Evolutionary conservation across 257 asterid genomes (phyloP).

Genomic region (Cordia subcordata): DNA sequence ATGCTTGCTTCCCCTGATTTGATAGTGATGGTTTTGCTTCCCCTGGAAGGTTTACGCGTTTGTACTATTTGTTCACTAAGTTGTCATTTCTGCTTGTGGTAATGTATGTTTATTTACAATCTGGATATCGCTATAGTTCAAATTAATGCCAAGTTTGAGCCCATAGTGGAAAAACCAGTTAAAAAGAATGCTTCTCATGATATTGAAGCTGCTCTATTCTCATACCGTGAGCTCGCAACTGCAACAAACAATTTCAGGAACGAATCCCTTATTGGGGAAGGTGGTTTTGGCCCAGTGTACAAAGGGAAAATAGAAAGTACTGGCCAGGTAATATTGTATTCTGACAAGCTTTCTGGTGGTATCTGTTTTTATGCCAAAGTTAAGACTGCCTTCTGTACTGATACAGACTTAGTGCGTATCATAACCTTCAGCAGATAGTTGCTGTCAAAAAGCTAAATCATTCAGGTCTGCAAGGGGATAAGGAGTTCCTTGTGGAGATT

Average conservation of each 20-base stretch:
- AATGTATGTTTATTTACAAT: no score
- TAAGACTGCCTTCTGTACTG: not conserved
- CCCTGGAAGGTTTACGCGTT: no score
- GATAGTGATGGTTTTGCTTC: no score
- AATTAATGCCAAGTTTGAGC: constrained; percentile 3
- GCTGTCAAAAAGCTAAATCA: constrained; percentile 43
- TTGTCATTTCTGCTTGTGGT: no score
- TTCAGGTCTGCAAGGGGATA: constrained; percentile 48
- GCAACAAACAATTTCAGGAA: constrained; percentile 39
- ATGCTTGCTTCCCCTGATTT: no score
- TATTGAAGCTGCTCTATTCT: constrained; percentile 13
- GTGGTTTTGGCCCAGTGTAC: constrained; percentile 52
- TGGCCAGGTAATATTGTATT: constrained; percentile 27
- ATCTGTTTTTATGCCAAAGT: no score
- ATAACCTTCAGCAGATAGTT: constrained; percentile 29
- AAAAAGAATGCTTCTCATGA: constrained; percentile 11
- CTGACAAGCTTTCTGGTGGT: not conserved
- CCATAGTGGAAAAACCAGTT: constrained; percentile 4
- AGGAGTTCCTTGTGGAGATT: constrained; percentile 49
- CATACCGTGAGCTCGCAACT: constrained; percentile 31
- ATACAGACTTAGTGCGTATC: not conserved
- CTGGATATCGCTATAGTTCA: constrained; percentile 1
- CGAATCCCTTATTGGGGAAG: constrained; percentile 34
- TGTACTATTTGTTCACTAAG: no score
- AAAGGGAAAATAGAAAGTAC: constrained; percentile 24